Base-by-base conservation (phyloP, 306 rosid genomes). In the Trifolium dubium region DNA sequence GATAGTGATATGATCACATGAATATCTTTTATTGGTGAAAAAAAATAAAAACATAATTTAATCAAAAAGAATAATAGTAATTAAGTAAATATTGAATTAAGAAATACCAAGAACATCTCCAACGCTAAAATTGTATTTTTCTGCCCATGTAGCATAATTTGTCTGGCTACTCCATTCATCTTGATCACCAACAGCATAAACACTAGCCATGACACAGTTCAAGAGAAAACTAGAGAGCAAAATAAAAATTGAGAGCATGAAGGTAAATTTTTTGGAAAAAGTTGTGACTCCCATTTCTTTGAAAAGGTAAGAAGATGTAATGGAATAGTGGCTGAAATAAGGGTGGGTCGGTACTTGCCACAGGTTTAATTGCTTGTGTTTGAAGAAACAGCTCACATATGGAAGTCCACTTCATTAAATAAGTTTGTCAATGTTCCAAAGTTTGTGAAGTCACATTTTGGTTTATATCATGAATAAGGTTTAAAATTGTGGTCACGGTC, bases 111-210 rank as follows among this genome's bases (percentile, higher is more conserved):
- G 83, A 78, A 82, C 77, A 82, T 82, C 83, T 0, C 83, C 83
- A 1, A 32, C 54, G 60, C 30, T 78, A 56, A 82, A 82, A 39
- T 78, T 82, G 77, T 73, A 5, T 53, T 17, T 67, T 4, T 55
- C 80, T 63, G 80, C 83, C 86, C 86, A 82, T 44, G 64, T 34
- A 73, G 77, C 83, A 56, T 61, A 78, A 64, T 82, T 35, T 73
- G 74, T 77, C 50, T 82, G 86, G 74, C 83, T 73, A 51, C 76
- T 82, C 86, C 86, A 78, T 54, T 46, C 71, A 15, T 82, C 86
- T 74, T 82, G 66, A 68, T 82, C 83, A 10, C 86, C 86, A 63
- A 82, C 86, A 13, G 4, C 60, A 51, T 78, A 82, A 68, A 69
- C 83, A 55, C 31, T 54, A 28, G 77, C 83, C 64, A 54, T 64